These are phyloP conservation scores for Puccinellia tenuiflora DNA, from an alignment of 176 grass and related monocot genomes.

Conservation along the genomic window DNA sequence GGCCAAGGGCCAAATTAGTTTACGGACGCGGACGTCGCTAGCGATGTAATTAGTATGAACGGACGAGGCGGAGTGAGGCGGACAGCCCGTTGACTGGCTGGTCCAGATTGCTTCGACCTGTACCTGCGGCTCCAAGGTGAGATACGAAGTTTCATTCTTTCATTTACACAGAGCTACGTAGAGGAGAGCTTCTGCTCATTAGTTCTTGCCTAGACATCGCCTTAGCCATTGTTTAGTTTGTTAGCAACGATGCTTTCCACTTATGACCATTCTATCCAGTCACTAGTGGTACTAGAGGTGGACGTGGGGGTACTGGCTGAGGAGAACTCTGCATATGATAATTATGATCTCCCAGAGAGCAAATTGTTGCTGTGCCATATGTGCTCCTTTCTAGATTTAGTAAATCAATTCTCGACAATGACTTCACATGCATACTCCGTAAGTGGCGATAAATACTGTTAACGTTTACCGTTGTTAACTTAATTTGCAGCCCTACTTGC, in stretches of 20 bases:
- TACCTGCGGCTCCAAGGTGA: conserved; percentile 58
- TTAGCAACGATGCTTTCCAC: background rate
- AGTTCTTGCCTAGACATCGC: background rate
- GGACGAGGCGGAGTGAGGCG: no score
- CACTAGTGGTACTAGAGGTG: background rate
- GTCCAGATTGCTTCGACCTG: conserved; percentile 39
- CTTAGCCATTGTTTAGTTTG: background rate
- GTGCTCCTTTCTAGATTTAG: background rate
- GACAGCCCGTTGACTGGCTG: no score
- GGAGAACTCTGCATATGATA: background rate
- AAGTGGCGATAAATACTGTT: background rate
- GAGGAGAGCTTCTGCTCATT: background rate
- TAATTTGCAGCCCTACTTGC: background rate
- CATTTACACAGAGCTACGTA: background rate
- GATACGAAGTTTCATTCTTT: background rate
- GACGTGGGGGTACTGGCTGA: background rate
- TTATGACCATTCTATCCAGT: background rate
- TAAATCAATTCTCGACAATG: no score
- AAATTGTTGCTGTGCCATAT: background rate
- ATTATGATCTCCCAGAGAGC: background rate
- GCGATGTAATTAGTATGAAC: no score
- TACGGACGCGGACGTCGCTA: no score
- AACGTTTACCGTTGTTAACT: background rate
- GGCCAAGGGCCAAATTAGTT: no score
- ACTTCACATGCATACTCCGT: background rate